phyloP scores from a whole-genome alignment of 2,329 filamentous ascomycete genomes.

The Pestalotiopsis sp. region DNA sequence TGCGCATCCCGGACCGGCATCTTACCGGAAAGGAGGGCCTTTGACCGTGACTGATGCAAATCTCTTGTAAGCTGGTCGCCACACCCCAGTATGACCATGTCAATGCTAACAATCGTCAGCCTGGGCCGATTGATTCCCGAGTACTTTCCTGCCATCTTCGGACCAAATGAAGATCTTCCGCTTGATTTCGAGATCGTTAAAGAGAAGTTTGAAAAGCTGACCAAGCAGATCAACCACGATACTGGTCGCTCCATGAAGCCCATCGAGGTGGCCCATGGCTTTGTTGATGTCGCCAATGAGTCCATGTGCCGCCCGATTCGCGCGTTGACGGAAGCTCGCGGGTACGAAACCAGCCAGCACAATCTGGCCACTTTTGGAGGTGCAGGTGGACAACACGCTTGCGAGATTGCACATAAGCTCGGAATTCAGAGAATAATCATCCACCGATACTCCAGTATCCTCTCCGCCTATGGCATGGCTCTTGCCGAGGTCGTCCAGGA shows the following conservation, averaged over 20 bases:
- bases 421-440: constrained; percentile 42
- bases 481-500: constrained; percentile 42
- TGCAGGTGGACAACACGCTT: constrained; percentile 67
- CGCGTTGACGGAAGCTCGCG: constrained; percentile 57
- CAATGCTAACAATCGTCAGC: neutral
- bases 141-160: constrained; percentile 74
- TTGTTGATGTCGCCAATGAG: constrained; percentile 75
- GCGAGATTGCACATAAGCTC: constrained; percentile 39
- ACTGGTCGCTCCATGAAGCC: constrained; percentile 27
- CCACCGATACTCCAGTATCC: constrained; percentile 31
- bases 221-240: constrained; percentile 40
- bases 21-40: constrained; percentile 71
- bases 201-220: constrained; percentile 42
- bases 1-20: constrained; percentile 71
- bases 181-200: constrained; percentile 42
- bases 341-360: constrained; percentile 31
- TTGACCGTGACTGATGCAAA: constrained; percentile 75
- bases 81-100: neutral
- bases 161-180: constrained; percentile 65
- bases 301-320: constrained; percentile 77
- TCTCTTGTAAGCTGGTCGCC: constrained; percentile 42
- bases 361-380: constrained; percentile 58
- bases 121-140: constrained; percentile 63
- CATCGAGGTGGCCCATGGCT: constrained; percentile 62
- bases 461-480: constrained; percentile 46